These are phyloP conservation scores for Dioszegia aurantiaca DNA, from an alignment of 768 basidiomycete genomes.

Conservation along the genomic window DNA sequence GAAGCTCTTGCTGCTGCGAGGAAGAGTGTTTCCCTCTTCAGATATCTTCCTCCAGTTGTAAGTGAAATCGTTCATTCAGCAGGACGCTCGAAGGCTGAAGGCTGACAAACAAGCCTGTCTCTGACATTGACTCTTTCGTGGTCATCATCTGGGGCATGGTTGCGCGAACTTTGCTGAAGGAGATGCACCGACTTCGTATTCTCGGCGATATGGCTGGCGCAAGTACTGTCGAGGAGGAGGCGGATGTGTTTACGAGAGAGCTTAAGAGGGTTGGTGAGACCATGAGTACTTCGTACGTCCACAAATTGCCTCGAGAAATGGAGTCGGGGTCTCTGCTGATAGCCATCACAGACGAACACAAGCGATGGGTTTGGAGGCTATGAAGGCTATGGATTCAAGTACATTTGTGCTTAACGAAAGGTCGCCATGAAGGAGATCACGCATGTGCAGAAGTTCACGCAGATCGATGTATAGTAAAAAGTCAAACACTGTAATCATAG, in stretches of 20 bases:
- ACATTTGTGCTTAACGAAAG: too few species aligned
- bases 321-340: too few species aligned
- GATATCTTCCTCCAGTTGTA: constrained; percentile 29
- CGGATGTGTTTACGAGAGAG: constrained; percentile 10
- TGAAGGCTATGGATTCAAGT: constrained; percentile 9
- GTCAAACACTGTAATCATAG: too few species aligned
- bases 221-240: constrained; percentile 10
- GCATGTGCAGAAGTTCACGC: too few species aligned
- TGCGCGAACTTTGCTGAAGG: constrained; percentile 34
- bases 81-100: not conserved
- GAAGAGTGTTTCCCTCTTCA: constrained; percentile 26
- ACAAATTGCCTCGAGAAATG: too few species aligned
- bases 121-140: constrained; percentile 37
- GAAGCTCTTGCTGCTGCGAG: constrained; percentile 33
- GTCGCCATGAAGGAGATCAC: too few species aligned
- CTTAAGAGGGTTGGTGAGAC: constrained; percentile 8
- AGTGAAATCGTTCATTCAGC: too few species aligned
- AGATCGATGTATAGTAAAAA: too few species aligned
- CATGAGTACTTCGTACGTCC: constrained; percentile 14
- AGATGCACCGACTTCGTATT: constrained; percentile 28
- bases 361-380: constrained; percentile 7
- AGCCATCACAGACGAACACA: constrained; percentile 3
- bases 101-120: constrained; percentile 23
- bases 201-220: constrained; percentile 10
- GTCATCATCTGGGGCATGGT: constrained; percentile 42